Evolutionary conservation across 257 asterid species (phyloP), one percentile per base, ranked within the genome.

Genomic region (Rubia yunnanensis): DNA sequence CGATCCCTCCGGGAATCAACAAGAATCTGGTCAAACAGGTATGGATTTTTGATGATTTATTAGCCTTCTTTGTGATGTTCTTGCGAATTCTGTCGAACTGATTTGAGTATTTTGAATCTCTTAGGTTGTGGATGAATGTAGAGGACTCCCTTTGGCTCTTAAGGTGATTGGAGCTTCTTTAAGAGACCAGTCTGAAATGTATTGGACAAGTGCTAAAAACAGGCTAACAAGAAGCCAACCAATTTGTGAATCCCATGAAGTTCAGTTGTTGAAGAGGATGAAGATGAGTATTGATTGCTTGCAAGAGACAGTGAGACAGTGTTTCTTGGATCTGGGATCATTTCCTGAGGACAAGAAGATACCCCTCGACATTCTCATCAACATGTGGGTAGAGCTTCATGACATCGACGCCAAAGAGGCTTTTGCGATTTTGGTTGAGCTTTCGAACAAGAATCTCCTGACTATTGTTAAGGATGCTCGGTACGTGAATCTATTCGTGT

Each of bases 341-440:
- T 92, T 92, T 44, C 96, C 96, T 0, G 95, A 92, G 73, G 96
- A 88, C 80, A 88, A 85, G 79, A 85, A 77, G 69, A 92, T 92
- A 41, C 96, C 98, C 39, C 79, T 92, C 30, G 92, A 88, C 24
- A 86, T 92, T 66, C 92, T 92, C 57, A 84, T 92, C 77, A 88
- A 89, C 76, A 86, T 88, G 88, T 92, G 98, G 98, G 88, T 86
- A 27, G 98, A 88, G 73, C 79, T 88, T 14, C 98, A 92, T 41
- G 95, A 88, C 66, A 85, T 92, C 28, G 85, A 87, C 1, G 98
- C 84, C 69, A 66, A 83, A 70, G 98, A 91, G 65, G 98, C 95
- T 49, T 92, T 88, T 55, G 92, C 91, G 10, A 78, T 86, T 67
- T 76, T 92, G 41, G 94, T 86, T 18, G 83, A 87, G 82, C 98